Evolutionary conservation across 768 basidiomycete genomes (phyloP), one percentile per base, ranked within the genome.

Genomic region (Termitomyces sp.): DNA sequence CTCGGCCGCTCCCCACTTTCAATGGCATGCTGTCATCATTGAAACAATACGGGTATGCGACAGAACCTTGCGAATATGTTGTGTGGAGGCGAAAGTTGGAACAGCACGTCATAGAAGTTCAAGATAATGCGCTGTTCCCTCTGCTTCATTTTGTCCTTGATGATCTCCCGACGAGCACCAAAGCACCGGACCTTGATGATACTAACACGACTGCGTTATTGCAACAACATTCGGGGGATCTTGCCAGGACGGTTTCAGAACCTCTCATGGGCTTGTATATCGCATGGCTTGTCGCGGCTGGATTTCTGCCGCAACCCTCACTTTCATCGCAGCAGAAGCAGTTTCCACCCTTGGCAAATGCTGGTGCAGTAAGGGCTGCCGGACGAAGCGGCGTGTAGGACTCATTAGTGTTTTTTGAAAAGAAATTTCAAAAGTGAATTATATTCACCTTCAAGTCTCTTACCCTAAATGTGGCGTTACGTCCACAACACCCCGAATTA

Each of bases 81-180:
- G 74, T 84, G 4, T 99, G 97, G 97, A 81, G 97, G 40, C 83
- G 88, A 19, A 86, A 85, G 68, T 83, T 99, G 59, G 97, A 99
- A 70, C 89, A 89, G 63, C 96, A 98, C 68, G 96, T 96, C 46
- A 87, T 97, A 78, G 89, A 93, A 54, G 84, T 81, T 8, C 91
- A 95, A 68, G 96, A 98, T 70, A 98, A 99, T 62, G 97, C 97
- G 1, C 79, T 99, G 44, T 98, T 95, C 82, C 97, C 97, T 3
- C 76, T 99, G 10, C 81, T 99, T 17, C 96, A 99, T 71, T 98
- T 98, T 63, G 97, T 98, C 26, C 76, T 99, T 31, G 97, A 98
- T 68, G 97, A 99, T 70, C 78, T 99, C 19, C 97, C 97, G 5
- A 97, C 95, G 26, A 93, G 90, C 66, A 98, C 96, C 26, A 97